Percentiles rank a stretch among this genome's conserved stretches.
Evolutionary conservation across 202 grass and related monocot genomes (phyloP).

Genomic region (Eragrostis tef): DNA sequence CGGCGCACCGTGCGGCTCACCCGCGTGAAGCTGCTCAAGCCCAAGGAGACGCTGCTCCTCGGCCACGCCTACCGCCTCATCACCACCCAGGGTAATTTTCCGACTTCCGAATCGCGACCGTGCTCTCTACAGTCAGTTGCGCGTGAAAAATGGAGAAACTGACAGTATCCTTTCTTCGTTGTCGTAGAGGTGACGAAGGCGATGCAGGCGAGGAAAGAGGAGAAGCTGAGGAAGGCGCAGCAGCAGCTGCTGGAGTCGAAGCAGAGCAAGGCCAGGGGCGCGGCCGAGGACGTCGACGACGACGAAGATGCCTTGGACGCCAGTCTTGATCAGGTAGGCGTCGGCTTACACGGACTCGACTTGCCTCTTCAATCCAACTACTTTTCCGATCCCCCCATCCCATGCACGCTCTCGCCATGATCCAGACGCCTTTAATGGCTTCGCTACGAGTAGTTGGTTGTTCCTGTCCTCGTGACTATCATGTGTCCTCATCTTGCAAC

Average conservation of each 20-base stretch:
- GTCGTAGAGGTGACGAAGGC: conserved; percentile 82
- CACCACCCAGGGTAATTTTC: conserved; percentile 62
- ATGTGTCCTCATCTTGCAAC: not conserved
- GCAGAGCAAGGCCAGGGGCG: conserved; percentile 32
- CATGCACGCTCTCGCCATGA: conserved; percentile 58
- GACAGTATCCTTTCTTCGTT: not conserved
- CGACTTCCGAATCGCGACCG: too few relatives aligned
- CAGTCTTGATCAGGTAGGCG: conserved; percentile 65
- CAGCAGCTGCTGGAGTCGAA: conserved; percentile 49
- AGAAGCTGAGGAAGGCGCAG: conserved; percentile 70
- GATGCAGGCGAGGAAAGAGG: conserved; percentile 70
- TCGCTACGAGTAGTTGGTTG: conserved; percentile 32
- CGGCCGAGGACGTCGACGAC: not conserved
- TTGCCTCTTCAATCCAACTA: conserved; percentile 22
- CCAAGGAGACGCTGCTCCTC: conserved; percentile 73
- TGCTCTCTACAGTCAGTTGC: not conserved
- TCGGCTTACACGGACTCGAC: conserved; percentile 16
- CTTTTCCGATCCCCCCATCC: conserved; percentile 30
- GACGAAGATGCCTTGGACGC: conserved; percentile 54
- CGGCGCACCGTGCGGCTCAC: conserved; percentile 70
- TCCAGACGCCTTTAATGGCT: conserved; percentile 32
- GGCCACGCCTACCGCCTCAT: conserved; percentile 90
- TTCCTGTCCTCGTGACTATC: conserved; percentile 49
- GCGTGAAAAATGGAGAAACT: not conserved
- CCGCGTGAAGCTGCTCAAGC: conserved; percentile 88